Conservation (phyloP, 2,329 filamentous ascomycete genomes). For the Epichloe amarillans region DNA sequence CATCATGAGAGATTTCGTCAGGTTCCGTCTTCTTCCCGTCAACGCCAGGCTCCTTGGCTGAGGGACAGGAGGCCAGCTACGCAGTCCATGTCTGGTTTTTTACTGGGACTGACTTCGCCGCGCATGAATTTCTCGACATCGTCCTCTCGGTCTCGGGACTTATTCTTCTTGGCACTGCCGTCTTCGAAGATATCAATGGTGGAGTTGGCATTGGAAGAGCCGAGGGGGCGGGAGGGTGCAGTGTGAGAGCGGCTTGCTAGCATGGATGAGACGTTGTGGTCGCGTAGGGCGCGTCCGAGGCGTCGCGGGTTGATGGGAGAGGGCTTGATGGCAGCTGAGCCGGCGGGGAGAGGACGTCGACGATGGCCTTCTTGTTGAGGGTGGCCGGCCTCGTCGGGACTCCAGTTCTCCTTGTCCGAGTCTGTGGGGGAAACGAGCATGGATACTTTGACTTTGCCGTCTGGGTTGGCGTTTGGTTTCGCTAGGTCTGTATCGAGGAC, state of each 20-base stretch:
- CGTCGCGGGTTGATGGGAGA: constrained; percentile 24
- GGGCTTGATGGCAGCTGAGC: constrained; percentile 11
- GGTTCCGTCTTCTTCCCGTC: constrained; percentile 12
- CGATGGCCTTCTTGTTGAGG: constrained; percentile 6
- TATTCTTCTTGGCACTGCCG: constrained; percentile 6
- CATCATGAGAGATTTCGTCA: too few relatives aligned
- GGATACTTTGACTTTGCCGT: constrained; percentile 25
- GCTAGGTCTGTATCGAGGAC: constrained; percentile 17
- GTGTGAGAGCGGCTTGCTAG: constrained; percentile 27
- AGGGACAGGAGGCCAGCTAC: constrained; percentile 79
- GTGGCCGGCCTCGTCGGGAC: constrained; percentile 33
- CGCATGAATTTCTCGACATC: constrained; percentile 67
- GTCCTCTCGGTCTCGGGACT: constrained; percentile 25
- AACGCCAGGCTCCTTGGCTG: constrained; percentile 84
- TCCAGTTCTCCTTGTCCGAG: constrained; percentile 94
- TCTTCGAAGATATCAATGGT: constrained; percentile 42
- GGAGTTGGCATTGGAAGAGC: constrained; percentile 13
- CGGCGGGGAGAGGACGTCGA: constrained; percentile 25
- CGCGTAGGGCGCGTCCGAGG: constrained; percentile 26
- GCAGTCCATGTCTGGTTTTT: constrained; percentile 73
- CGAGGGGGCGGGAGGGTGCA: constrained; percentile 23
- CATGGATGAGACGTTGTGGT: constrained; percentile 21
- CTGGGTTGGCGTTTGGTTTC: constrained; percentile 13
- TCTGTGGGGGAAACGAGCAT: constrained; percentile 37
- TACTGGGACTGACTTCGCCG: constrained; percentile 51